phyloP scores from a whole-genome alignment of 306 rosid species.

The Gastrolobium villosum region DNA sequence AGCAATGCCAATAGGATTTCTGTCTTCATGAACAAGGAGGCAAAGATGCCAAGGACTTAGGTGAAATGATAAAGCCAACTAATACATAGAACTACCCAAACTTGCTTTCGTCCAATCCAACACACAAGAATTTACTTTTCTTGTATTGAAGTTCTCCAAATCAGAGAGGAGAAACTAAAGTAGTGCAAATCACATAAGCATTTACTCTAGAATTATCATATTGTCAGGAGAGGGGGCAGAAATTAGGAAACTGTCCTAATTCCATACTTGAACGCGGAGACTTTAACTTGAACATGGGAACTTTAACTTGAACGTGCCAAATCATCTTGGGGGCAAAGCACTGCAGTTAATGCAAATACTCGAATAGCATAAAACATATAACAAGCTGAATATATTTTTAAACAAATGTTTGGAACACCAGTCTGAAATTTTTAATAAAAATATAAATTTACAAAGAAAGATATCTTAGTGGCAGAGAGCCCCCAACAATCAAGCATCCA shows the following conservation, averaged over 20 bases:
- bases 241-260: background rate
- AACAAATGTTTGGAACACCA: no score
- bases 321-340: background rate
- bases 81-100: slow-evolving; percentile 9
- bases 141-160: background rate
- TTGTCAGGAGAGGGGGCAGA: background rate
- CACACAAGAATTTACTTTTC: background rate
- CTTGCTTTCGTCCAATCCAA: slow-evolving; percentile 1
- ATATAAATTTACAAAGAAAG: no score
- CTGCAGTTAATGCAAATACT: no score
- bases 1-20: slow-evolving; percentile 53
- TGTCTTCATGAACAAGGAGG: slow-evolving; percentile 59
- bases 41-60: slow-evolving; percentile 49
- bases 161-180: background rate
- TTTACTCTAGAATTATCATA: background rate
- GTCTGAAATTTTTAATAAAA: no score
- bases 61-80: background rate
- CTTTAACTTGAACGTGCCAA: no score
- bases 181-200: background rate
- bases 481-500: no score
- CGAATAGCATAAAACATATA: no score
- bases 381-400: no score
- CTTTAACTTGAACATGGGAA: no score
- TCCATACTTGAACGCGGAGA: no score
- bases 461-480: no score